phyloP scores from a whole-genome alignment of 257 asterid genomes.

The Gentiana dahurica region DNA sequence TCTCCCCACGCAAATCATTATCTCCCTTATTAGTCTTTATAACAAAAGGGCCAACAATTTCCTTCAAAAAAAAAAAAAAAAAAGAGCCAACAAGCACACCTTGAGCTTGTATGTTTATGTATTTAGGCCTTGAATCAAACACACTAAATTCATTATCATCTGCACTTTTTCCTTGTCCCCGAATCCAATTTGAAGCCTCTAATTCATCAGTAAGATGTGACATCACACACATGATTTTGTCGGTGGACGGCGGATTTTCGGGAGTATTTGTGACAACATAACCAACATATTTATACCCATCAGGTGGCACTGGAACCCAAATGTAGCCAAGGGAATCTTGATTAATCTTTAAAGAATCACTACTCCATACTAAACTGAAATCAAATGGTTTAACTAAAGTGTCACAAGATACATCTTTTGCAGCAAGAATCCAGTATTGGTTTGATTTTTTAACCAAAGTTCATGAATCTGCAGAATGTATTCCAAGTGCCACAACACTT shows the following conservation, averaged over 20 bases:
- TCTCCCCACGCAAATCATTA: no score
- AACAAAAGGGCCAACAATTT: no score
- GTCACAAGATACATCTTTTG: conserved; percentile 39
- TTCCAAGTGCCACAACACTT: no score
- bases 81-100: conserved; percentile 44
- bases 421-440: conserved; percentile 42
- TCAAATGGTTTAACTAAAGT: conserved; percentile 51
- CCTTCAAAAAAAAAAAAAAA: not conserved
- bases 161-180: conserved; percentile 33
- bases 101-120: conserved; percentile 39
- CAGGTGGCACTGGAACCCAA: conserved; percentile 73
- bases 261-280: conserved; percentile 46
- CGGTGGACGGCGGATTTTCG: conserved; percentile 50
- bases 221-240: conserved; percentile 53
- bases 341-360: conserved; percentile 9
- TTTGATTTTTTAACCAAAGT: no score
- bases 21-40: no score
- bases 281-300: conserved; percentile 61
- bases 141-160: conserved; percentile 23
- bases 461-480: no score
- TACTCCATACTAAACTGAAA: conserved; percentile 42
- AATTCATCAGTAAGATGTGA: conserved; percentile 50
- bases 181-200: conserved; percentile 46
- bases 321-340: conserved; percentile 32
- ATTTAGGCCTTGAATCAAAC: conserved; percentile 40